Conservation (phyloP, 345 rosid genomes). For the Brassica incana region DNA sequence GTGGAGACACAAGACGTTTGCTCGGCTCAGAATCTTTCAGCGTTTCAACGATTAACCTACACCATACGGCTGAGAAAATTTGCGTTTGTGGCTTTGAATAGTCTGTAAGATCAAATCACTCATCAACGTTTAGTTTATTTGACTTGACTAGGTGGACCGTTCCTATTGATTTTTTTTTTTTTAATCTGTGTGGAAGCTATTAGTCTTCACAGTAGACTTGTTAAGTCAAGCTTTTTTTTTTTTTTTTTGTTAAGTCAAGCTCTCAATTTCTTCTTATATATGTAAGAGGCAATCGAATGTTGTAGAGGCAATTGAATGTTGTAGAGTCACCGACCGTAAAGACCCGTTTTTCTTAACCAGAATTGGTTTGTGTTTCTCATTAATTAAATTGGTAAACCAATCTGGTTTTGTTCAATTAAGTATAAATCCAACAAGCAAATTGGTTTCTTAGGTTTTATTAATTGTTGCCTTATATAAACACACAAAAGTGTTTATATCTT, state of each 20-base stretch:
- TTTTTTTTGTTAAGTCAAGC: no score
- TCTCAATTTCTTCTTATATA: neutral
- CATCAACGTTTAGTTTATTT: neutral
- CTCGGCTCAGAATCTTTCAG: neutral
- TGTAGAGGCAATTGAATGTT: no score
- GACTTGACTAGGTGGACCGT: neutral
- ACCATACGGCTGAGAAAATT: neutral
- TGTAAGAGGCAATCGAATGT: neutral
- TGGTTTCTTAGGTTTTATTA: no score
- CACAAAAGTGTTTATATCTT: no score
- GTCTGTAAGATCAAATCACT: neutral
- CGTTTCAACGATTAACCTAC: neutral
- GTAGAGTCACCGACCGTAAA: no score
- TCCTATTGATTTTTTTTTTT: neutral
- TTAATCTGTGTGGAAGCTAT: neutral
- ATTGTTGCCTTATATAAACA: no score
- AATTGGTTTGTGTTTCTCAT: no score
- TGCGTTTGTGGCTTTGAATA: conserved; percentile 3
- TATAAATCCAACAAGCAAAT: no score
- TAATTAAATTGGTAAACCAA: no score
- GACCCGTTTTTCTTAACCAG: no score
- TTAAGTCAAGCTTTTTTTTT: neutral
- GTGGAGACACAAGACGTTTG: no score
- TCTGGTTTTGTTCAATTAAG: no score
- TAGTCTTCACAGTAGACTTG: neutral